Percentiles rank a stretch among this genome's conserved stretches.
Conservation (phyloP, 306 rosid species). For the Citrullus mucosospermus region DNA sequence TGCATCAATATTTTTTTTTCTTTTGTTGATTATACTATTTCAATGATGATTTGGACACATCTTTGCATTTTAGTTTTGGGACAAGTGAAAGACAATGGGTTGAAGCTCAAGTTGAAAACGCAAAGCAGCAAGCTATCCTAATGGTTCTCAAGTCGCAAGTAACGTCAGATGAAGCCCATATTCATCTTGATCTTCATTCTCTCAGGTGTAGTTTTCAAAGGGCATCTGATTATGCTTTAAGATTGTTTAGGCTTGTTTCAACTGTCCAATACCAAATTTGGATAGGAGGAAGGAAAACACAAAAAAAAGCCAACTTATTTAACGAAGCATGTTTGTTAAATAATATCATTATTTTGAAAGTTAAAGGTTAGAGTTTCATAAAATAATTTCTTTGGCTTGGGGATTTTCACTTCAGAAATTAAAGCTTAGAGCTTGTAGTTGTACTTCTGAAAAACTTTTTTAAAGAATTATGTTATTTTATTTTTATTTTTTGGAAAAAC, state of each 20-base stretch:
- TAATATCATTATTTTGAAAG: neutral
- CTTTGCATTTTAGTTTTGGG: conserved; percentile 62
- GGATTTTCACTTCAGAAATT: neutral
- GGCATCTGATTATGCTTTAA: conserved; percentile 4
- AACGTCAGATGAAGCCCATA: conserved; percentile 91
- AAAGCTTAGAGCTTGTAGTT: neutral
- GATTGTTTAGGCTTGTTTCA: neutral
- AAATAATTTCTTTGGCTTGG: neutral
- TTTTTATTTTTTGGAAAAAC: neutral
- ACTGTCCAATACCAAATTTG: neutral
- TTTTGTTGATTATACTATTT: neutral
- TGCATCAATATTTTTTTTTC: neutral
- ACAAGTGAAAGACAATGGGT: conserved; percentile 99
- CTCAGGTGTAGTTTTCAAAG: conserved; percentile 41
- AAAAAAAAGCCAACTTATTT: neutral
- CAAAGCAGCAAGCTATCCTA: conserved; percentile 88
- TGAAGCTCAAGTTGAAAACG: conserved; percentile 95
- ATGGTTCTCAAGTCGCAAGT: conserved; percentile 78
- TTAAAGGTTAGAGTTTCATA: neutral
- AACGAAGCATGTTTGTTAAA: neutral
- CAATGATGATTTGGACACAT: conserved; percentile 7
- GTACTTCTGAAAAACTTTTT: neutral
- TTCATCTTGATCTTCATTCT: conserved; percentile 94
- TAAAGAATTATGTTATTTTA: neutral
- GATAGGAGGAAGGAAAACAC: neutral